Conservation (phyloP, 1,284 basidiomycete genomes). For the Pseudozyma sp. region DNA sequence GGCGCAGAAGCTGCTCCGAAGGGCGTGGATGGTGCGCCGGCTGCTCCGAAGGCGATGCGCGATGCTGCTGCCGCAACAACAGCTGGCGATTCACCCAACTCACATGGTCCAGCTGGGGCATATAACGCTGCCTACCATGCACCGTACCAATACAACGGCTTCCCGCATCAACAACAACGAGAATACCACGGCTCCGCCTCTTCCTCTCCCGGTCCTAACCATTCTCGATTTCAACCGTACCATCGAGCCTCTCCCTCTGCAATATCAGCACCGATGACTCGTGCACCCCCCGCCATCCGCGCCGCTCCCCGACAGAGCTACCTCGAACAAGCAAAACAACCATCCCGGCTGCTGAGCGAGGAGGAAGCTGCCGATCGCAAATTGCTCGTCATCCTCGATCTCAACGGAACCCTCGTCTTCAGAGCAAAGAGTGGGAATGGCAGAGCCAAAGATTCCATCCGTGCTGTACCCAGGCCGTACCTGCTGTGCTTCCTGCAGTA, state of each 20-base stretch:
- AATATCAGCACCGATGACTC: slow-evolving; percentile 2
- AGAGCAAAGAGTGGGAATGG: slow-evolving; percentile 71
- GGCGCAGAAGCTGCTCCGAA: neutral
- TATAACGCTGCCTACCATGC: too few relatives aligned
- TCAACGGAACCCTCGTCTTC: slow-evolving; percentile 84
- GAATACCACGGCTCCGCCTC: slow-evolving; percentile 12
- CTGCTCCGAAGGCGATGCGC: slow-evolving; percentile 30
- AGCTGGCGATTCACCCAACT: neutral
- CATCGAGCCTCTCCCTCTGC: neutral
- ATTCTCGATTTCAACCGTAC: slow-evolving; percentile 15
- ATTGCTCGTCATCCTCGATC: slow-evolving; percentile 79
- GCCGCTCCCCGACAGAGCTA: slow-evolving; percentile 25
- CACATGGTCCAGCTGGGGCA: too few relatives aligned
- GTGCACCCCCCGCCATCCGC: slow-evolving; percentile 22
- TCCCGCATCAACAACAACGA: slow-evolving; percentile 8
- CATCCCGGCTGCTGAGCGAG: slow-evolving; percentile 13
- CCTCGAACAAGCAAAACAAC: slow-evolving; percentile 17
- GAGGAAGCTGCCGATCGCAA: slow-evolving; percentile 18
- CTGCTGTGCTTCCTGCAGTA: slow-evolving; percentile 77
- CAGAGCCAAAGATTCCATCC: slow-evolving; percentile 22
- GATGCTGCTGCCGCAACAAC: slow-evolving; percentile 8
- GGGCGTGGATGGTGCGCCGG: slow-evolving; percentile 15
- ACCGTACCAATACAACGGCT: neutral
- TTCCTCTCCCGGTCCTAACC: neutral
- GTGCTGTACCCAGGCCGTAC: slow-evolving; percentile 73